Evolutionary conservation across 306 rosid species (phyloP), one percentile per base, ranked within the genome.

Genomic region (Ceratonia siliqua): DNA sequence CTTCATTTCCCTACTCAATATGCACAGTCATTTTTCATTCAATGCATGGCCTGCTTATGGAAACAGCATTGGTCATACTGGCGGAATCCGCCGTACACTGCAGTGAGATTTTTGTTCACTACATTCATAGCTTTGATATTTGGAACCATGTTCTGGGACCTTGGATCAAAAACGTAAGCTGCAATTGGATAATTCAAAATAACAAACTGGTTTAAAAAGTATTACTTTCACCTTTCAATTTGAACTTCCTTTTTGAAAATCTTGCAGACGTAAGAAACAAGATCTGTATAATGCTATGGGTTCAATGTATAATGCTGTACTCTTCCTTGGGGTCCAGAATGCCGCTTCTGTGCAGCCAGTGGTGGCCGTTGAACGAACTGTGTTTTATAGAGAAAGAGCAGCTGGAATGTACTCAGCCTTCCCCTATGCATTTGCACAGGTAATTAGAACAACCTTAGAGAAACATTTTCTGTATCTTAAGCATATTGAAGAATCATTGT

Each of bases 331-430:
- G 21, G 2, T 78, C 42, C 92, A 89, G 70, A 91, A 89, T 80
- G 83, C 89, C 13, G 24, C 79, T 21, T 76, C 92, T 5, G 94
- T 89, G 54, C 94, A 87, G 62, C 97, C 94, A 21, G 88, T 91
- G 48, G 88, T 91, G 25, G 77, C 88, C 5, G 33, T 89, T 30
- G 97, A 91, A 85, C 70, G 97, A 82, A 80, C 90, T 17, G 92
- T 84, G 46, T 91, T 87, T 45, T 91, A 89, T 43, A 81, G 94
- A 68, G 97, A 91, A 82, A 89, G 77, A 77, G 94, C 90, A 6
- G 90, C 96, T 6, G 88, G 94, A 57, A 91, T 91, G 96, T 91
- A 88, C 56, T 89, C 96, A 14, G 82, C 86, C 21, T 68, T 89
- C 21, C 81, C 96, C 8, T 88, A 91, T 72, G 89, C 92, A 46